Percentiles rank a stretch among this genome's conserved stretches.
phyloP scores from a whole-genome alignment of 345 rosid species.

The Boechera retrofracta region DNA sequence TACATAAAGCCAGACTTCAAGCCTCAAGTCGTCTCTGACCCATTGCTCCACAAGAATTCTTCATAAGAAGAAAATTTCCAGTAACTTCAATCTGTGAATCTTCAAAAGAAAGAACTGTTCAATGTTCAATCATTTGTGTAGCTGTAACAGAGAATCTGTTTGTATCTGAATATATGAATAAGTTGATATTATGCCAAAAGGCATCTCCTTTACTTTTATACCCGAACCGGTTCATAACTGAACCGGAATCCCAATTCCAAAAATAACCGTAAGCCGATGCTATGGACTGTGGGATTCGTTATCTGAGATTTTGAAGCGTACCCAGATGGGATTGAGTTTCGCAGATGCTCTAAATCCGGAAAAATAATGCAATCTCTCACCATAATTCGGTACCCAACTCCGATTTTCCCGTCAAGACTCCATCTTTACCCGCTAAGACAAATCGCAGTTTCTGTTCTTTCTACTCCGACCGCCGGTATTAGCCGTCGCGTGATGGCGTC shows the following conservation, averaged over 20 bases:
- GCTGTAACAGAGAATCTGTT: slow-evolving; percentile 19
- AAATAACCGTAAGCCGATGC: slow-evolving; percentile 20
- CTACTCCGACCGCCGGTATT: slow-evolving; percentile 22
- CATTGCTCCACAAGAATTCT: slow-evolving; percentile 66
- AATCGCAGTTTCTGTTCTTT: slow-evolving; percentile 17
- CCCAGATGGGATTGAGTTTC: slow-evolving; percentile 27
- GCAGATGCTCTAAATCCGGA: slow-evolving; percentile 7
- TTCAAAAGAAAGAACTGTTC: slow-evolving; percentile 22
- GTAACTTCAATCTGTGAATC: not conserved
- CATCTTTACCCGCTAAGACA: slow-evolving; percentile 23
- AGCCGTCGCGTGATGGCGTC: slow-evolving; percentile 60
- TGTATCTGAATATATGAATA: slow-evolving; percentile 5
- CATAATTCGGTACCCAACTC: slow-evolving; percentile 34
- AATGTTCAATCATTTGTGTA: slow-evolving; percentile 17
- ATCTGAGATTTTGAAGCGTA: slow-evolving; percentile 16
- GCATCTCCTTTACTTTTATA: slow-evolving; percentile 3
- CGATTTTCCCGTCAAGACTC: slow-evolving; percentile 47
- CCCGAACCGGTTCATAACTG: slow-evolving; percentile 2
- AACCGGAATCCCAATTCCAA: slow-evolving; percentile 21
- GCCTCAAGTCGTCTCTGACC: slow-evolving; percentile 80
- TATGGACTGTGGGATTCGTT: not conserved
- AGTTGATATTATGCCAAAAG: slow-evolving; percentile 11
- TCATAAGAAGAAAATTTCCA: slow-evolving; percentile 28
- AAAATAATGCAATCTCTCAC: slow-evolving; percentile 39
- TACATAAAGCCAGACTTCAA: slow-evolving; percentile 77